These are phyloP conservation scores for Boletus vinaceobasis DNA, from an alignment of 768 basidiomycete genomes.

Conservation along the genomic window DNA sequence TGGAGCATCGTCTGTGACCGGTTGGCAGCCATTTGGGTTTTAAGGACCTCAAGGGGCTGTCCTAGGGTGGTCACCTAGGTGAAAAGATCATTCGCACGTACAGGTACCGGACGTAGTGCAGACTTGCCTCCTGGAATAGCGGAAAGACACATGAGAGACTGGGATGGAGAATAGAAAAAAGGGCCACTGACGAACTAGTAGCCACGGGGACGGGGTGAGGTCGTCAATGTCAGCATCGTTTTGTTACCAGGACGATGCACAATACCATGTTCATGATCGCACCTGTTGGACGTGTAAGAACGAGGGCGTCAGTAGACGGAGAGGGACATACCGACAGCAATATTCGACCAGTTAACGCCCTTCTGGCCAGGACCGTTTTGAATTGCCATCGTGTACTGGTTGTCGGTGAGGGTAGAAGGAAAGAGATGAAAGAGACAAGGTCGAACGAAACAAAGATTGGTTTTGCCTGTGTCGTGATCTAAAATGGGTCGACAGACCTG, in stretches of 20 bases:
- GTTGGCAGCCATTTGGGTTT: constrained; percentile 99
- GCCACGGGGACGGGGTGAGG: background rate
- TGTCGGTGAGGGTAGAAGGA: constrained; percentile 14
- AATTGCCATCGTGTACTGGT: constrained; percentile 60
- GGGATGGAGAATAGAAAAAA: background rate
- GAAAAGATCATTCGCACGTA: constrained; percentile 1
- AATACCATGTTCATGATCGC: constrained; percentile 97
- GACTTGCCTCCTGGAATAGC: constrained; percentile 65
- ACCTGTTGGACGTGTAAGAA: constrained; percentile 46
- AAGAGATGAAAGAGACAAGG: constrained; percentile 8
- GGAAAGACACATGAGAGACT: constrained; percentile 13
- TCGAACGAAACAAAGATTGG: background rate
- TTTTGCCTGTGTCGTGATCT: background rate
- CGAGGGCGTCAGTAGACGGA: constrained; percentile 16
- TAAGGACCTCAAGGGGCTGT: constrained; percentile 96
- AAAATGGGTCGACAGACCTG: constrained; percentile 5
- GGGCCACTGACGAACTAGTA: constrained; percentile 44
- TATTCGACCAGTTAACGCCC: constrained; percentile 91
- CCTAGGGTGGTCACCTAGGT: constrained; percentile 92
- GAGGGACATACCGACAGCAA: constrained; percentile 76
- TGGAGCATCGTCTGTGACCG: constrained; percentile 86
- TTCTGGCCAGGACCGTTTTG: constrained; percentile 87
- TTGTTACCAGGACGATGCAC: constrained; percentile 33
- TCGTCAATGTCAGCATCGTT: constrained; percentile 6
- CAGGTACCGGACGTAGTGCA: background rate